Percentiles rank a stretch among this genome's conserved stretches.
phyloP scores from a whole-genome alignment of 768 basidiomycete genomes.

The Mycena leptocephala region DNA sequence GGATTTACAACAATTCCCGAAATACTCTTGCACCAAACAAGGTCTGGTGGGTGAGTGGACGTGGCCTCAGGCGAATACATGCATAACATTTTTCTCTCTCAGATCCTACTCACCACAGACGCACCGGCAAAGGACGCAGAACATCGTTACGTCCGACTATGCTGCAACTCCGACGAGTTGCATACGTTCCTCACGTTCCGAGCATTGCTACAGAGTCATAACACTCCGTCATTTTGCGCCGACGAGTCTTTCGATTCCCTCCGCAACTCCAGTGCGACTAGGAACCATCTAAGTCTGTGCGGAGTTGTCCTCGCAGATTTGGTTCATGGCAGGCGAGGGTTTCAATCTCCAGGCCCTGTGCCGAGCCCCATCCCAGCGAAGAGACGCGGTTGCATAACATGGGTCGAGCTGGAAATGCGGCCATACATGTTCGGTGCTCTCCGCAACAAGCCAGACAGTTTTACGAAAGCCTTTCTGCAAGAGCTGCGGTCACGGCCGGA shows the following conservation, averaged over 20 bases:
- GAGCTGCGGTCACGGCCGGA: conserved; percentile 48
- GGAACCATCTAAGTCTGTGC: conserved; percentile 4
- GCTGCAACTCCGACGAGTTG: conserved; percentile 23
- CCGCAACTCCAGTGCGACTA: background rate
- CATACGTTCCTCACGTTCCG: conserved; percentile 7
- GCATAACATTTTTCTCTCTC: conserved; percentile 20
- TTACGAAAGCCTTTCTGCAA: conserved; percentile 43
- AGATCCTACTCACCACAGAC: background rate
- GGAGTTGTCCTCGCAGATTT: background rate
- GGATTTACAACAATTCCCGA: background rate
- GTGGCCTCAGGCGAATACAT: too few relatives aligned
- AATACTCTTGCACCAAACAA: background rate
- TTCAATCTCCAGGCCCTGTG: background rate
- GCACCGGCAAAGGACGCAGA: background rate
- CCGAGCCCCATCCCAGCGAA: conserved; percentile 30
- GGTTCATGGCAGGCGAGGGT: background rate
- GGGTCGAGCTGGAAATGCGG: conserved; percentile 45
- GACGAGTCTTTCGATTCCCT: background rate
- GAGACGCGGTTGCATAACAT: conserved; percentile 35
- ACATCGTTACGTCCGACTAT: conserved; percentile 18
- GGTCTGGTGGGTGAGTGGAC: background rate
- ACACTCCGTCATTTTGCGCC: too few relatives aligned
- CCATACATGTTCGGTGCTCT: conserved; percentile 50
- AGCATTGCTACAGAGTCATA: background rate
- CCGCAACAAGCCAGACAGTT: conserved; percentile 42